These are phyloP conservation scores for Russula foetens DNA, from an alignment of 768 basidiomycete genomes.

Conservation along the genomic window DNA sequence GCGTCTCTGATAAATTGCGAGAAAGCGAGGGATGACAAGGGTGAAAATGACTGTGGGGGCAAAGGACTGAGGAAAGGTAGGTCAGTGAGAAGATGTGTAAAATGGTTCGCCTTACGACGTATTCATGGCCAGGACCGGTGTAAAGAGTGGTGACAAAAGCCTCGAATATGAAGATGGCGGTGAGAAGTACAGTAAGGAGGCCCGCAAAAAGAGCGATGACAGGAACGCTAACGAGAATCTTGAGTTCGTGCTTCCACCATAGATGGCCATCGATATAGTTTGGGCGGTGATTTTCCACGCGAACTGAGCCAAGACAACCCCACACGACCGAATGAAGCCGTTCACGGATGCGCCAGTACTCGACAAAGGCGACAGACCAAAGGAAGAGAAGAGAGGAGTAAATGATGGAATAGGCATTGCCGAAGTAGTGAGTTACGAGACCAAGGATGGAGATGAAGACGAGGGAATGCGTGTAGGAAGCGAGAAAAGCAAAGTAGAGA, in stretches of 20 bases:
- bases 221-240: slow-evolving; percentile 61
- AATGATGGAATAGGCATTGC: slow-evolving; percentile 61
- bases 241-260: slow-evolving; percentile 71
- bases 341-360: slow-evolving; percentile 88
- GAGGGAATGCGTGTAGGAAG: slow-evolving; percentile 75
- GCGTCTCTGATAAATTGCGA: slow-evolving; percentile 60
- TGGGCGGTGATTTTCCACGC: slow-evolving; percentile 64
- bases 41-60: slow-evolving; percentile 79
- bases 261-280: slow-evolving; percentile 42
- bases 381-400: slow-evolving; percentile 73
- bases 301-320: slow-evolving; percentile 69
- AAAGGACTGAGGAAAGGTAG: slow-evolving; percentile 44
- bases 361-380: slow-evolving; percentile 83
- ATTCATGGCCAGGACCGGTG: slow-evolving; percentile 72
- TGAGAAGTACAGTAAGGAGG: slow-evolving; percentile 61
- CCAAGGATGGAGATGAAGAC: slow-evolving; percentile 70
- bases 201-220: slow-evolving; percentile 67
- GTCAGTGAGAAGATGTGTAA: not conserved
- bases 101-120: slow-evolving; percentile 49
- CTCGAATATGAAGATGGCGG: slow-evolving; percentile 78
- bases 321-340: slow-evolving; percentile 75
- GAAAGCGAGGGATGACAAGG: slow-evolving; percentile 69
- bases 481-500: slow-evolving; percentile 85
- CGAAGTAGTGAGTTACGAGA: slow-evolving; percentile 57
- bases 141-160: slow-evolving; percentile 88